Percentiles rank a stretch among this genome's conserved stretches.
These are phyloP conservation scores for Populus hybrid DNA, from an alignment of 441 rosid species.

Conservation along the genomic window DNA sequence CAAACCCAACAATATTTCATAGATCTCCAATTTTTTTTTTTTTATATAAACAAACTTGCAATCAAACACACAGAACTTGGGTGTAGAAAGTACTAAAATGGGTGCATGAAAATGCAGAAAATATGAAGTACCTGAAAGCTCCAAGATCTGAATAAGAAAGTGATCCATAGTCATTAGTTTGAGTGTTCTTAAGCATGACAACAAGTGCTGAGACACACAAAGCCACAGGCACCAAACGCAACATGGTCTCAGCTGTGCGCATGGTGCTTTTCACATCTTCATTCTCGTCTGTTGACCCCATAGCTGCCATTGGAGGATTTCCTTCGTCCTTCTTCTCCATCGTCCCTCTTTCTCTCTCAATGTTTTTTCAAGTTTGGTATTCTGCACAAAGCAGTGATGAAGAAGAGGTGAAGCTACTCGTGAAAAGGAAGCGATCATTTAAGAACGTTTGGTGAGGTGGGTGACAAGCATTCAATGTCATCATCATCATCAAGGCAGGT, in stretches of 20 bases:
- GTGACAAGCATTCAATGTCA: background rate
- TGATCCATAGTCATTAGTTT: slow-evolving; percentile 62
- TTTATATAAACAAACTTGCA: no score
- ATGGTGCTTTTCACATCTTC: background rate
- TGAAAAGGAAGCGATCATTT: background rate
- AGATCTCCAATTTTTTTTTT: no score
- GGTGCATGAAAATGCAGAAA: background rate
- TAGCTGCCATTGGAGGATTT: no score
- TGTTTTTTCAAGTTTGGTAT: no score
- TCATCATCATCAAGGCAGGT: background rate
- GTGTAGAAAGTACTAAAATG: background rate
- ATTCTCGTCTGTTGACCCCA: no score
- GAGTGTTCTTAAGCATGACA: slow-evolving; percentile 69
- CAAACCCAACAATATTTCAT: no score
- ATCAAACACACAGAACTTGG: no score
- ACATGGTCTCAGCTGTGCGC: slow-evolving; percentile 55
- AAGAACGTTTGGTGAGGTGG: background rate
- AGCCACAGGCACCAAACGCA: slow-evolving; percentile 67
- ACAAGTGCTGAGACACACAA: slow-evolving; percentile 72
- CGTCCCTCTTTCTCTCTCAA: no score
- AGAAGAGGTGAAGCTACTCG: background rate
- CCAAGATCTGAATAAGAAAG: slow-evolving; percentile 79
- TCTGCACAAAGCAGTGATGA: no score
- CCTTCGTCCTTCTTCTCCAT: no score
- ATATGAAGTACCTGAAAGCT: slow-evolving; percentile 56